Base-by-base conservation (phyloP, 768 basidiomycete species). In the Suillus cothurnatus region DNA sequence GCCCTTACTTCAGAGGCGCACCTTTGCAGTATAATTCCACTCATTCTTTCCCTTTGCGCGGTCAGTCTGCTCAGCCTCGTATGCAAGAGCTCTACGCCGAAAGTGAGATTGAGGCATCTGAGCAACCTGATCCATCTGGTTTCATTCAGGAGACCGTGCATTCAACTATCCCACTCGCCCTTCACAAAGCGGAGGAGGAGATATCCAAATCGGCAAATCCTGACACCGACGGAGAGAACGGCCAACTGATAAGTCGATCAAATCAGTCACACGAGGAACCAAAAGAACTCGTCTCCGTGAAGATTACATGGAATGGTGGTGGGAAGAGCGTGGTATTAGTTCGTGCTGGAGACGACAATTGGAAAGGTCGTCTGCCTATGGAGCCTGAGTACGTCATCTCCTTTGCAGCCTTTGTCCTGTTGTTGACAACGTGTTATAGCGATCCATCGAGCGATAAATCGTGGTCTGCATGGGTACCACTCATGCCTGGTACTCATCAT, bases 401-500 rank as follows among this genome's bases (percentile, higher is more conserved):
- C 64, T 68, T 32, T 38, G 53, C 63, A 55, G 28, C 62, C 7
- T 60, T 60, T 34, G 19, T 59, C 23, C 64, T 31, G 19, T 31
- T n/a, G 56, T 70, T 77, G 66, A 78, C 57, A 36, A 61, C 58
- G 14, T 31, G 6, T 31, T 19, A n/a, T 55, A 76, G 75, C 49
- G 66, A 76, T 49, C 71, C 79, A 4, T 73, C 76, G 58, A 74
- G 72, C 4, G 78, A 79, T 53, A 71, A 73, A 66, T 74, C 74
- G 6, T 83, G 78, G 73, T 76, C 72, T 43, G 71, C 79, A 6
- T 74, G 73, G 70, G 78, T 89, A 32, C 71, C 81, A 6, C 85
- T 99, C 0, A 86, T 88, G 12, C 94, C 95, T 0, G 97, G 97
- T 19, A 95, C 95, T 0, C 95, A 98, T 73, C 93, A 95, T 68